These are phyloP conservation scores for Cladosporium colombiae DNA, from an alignment of 2,329 filamentous ascomycete genomes.

Conservation along the genomic window DNA sequence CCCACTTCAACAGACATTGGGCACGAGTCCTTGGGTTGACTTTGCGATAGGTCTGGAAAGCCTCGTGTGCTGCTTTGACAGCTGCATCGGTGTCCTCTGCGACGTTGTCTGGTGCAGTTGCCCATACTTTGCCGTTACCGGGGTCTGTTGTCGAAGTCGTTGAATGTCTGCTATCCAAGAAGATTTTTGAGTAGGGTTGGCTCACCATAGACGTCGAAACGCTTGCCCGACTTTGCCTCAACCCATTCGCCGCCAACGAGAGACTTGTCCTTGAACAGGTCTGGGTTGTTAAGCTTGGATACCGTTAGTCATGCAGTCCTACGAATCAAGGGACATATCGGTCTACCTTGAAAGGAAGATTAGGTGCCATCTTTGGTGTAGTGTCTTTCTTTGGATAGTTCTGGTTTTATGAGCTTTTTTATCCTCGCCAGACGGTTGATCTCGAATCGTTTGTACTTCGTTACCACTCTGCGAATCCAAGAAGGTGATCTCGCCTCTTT, in stretches of 20 bases:
- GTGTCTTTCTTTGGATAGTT: neutral
- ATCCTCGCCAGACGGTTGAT: neutral
- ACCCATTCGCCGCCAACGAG: conserved; percentile 59
- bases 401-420: neutral
- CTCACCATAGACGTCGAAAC: conserved; percentile 58
- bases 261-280: conserved; percentile 56
- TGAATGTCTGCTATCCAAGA: neutral
- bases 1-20: conserved; percentile 65
- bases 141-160: conserved; percentile 44
- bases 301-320: conserved; percentile 14
- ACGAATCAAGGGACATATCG: neutral
- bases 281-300: conserved; percentile 53
- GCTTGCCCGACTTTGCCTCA: conserved; percentile 57
- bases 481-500: neutral
- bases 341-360: conserved; percentile 48
- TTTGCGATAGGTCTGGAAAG: conserved; percentile 62
- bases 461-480: neutral
- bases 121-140: conserved; percentile 52
- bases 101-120: conserved; percentile 49
- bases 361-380: conserved; percentile 32
- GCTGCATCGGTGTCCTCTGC: conserved; percentile 63
- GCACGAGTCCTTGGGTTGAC: conserved; percentile 62
- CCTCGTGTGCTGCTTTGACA: conserved; percentile 60
- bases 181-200: neutral
- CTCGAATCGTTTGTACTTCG: neutral